Base-by-base conservation (phyloP, 169 alveolate species). In the Eimeria praecox region DNA sequence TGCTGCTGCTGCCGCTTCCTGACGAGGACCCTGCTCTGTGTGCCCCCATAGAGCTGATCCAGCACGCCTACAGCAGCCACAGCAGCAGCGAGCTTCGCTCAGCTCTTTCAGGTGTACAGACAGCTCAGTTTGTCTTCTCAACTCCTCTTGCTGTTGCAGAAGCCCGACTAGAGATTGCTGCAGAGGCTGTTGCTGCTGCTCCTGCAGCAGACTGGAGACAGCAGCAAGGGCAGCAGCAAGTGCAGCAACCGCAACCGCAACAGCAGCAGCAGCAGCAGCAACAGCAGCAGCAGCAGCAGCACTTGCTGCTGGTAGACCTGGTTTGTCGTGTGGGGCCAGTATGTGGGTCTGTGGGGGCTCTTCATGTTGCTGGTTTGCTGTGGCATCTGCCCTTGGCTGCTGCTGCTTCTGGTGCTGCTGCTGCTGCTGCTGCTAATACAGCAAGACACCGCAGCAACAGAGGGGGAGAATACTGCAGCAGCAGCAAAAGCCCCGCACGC, bases 31-130 rank as follows among this genome's bases (percentile, higher is more conserved):
- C 85, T 14, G 92, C 92, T 35, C 64, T 85, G n/a, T 85, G 92
- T 35, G 59, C 92, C 52, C 92, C 92, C n/a, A 85, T 85, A 56
- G 92, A 85, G 78, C 42, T 85, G 80, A 24, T 88, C 9, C 86
- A 64, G 86, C 94, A 88, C 33, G 38, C 82, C 10, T 66, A 88
- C 94, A 62, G 69, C 94, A 88, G 94, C 94, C 42, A 56, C 38
- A 88, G 85, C 94, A 88, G 85, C 94, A 88, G 94, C 94, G 85
- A 88, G 40, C 49, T 88, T 27, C 85, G 86, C 38, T 77, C 85
- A n/a, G 94, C 94, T 33, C 85, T 88, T 33, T 88, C 85, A n/a
- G 92, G 80, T 52, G 92, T 85, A 54, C 92, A 85, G 77, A 85
- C 92, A 85, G 77, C 92, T 56, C 92, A 85, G 80, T 56, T 85